Evolutionary conservation across 345 rosid species (phyloP), one percentile per base, ranked within the genome.

Genomic region (Acer negundo): DNA sequence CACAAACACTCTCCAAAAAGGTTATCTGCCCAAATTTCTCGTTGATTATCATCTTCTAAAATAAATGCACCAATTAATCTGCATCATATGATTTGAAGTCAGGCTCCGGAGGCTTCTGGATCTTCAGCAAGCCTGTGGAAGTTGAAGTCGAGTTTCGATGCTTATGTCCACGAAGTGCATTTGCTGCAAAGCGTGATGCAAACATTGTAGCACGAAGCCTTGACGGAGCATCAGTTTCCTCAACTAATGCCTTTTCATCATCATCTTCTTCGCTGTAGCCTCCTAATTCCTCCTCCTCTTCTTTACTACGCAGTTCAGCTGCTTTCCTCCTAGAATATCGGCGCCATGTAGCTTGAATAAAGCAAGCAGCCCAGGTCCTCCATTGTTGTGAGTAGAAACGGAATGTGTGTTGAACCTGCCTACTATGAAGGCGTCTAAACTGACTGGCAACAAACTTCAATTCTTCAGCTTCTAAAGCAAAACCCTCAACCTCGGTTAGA

Each of bases 361-460:
- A 90, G 84, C 89, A 82, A 55, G 97, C 72, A 63, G 95, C 98
- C 98, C 97, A 94, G 15, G 98, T 94, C 80, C 96, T 88, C 98
- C 98, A 94, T 73, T 94, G 97, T 69, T 94, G 98, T 1, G 98
- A 94, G 81, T 94, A 94, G 86, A 92, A 89, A 8, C 98, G 88
- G 81, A 94, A 94, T 0, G 95, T 94, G 40, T 94, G 97, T 66
- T 92, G 93, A 24, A 94, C 90, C 77, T 91, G 97, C 71, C 94
- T 79, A 35, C 97, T 94, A 70, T 94, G 98, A n/a, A 94, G 89
- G 12, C 98, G 86, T 78, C 97, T 86, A 59, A 94, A 94, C 77
- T 94, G 98, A 79, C 93, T 85, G 0, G 96, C 97, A 15, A 92
- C 98, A 62, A 92, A 92, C 80, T 90, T 94, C 61, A 94, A 75